A percentile compares a stretch with the other conserved stretches of the same genome.
Evolutionary conservation across 2,329 filamentous ascomycete genomes (phyloP).

Genomic region (Conoideocrella luteorostrata): DNA sequence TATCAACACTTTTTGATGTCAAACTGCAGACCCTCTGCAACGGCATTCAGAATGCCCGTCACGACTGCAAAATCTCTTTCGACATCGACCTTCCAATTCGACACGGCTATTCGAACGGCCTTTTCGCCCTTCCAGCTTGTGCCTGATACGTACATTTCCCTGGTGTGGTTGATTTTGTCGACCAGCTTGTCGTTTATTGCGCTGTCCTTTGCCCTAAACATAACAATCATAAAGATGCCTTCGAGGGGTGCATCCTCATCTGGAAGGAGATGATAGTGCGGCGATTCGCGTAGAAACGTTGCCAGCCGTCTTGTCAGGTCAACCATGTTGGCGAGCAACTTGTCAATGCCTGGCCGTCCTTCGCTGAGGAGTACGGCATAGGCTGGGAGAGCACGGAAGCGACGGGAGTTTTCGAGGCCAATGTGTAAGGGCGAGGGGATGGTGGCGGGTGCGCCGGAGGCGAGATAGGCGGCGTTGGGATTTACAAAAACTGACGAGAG

Average conservation of each 20-base stretch:
- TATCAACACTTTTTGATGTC: no score
- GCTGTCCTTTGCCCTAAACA: conserved; percentile 66
- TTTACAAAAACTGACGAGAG: conserved; percentile 67
- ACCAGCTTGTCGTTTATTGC: conserved; percentile 61
- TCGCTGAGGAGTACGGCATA: conserved; percentile 75
- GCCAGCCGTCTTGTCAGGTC: conserved; percentile 63
- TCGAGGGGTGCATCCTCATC: conserved; percentile 36
- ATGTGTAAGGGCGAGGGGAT: conserved; percentile 82
- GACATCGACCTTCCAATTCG: conserved; percentile 74
- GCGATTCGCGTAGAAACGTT: conserved; percentile 51
- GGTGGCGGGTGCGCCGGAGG: conserved; percentile 28
- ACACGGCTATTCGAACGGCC: conserved; percentile 77
- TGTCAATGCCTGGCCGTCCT: conserved; percentile 60
- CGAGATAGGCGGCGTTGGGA: conserved; percentile 77
- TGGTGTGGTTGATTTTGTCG: conserved; percentile 63
- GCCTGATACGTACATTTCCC: conserved; percentile 75
- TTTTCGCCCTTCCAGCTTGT: conserved; percentile 68
- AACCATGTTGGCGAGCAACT: conserved; percentile 68
- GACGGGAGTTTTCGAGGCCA: conserved; percentile 83
- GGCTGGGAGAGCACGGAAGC: conserved; percentile 84
- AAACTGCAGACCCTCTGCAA: conserved; percentile 30
- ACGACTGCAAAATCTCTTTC: conserved; percentile 62
- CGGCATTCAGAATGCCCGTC: conserved; percentile 50
- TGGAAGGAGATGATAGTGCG: conserved; percentile 62
- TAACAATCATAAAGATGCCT: conserved; percentile 56